Evolutionary conservation across 192 early-diverging fungal species (phyloP).

Genomic region (Mortierella claussenii): DNA sequence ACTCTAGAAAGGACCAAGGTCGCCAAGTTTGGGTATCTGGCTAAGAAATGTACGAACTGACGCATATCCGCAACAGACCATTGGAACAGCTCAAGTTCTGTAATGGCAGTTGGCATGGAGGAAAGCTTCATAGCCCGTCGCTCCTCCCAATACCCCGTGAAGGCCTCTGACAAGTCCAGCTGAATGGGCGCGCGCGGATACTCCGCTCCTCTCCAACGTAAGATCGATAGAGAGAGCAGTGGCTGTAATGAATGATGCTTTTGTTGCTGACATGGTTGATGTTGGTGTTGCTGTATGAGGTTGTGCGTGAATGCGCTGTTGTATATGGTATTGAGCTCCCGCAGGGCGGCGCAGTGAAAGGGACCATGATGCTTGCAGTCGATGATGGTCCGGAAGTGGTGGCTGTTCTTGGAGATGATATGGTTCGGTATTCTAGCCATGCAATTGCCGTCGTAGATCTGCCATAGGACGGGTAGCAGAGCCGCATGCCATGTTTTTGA

Average conservation of each 20-base stretch:
- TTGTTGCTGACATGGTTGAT: too few species aligned
- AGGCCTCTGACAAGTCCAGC: background rate
- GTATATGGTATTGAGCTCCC: background rate
- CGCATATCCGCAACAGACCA: background rate
- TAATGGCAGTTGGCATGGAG: background rate
- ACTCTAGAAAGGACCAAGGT: background rate
- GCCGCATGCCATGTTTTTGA: slow-evolving; percentile 3
- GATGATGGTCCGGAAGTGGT: background rate
- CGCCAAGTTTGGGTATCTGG: background rate
- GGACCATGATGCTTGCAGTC: slow-evolving; percentile 1
- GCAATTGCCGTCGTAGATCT: slow-evolving; percentile 1
- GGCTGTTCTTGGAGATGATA: slow-evolving; percentile 6
- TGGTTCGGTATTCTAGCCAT: slow-evolving; percentile 2
- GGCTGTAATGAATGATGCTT: background rate
- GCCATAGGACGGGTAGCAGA: slow-evolving; percentile 7
- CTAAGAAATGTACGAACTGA: background rate
- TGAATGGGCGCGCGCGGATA: background rate
- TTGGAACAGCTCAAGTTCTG: background rate
- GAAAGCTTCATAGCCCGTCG: background rate
- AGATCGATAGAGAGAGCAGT: background rate
- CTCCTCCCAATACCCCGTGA: too few species aligned
- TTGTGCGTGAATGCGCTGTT: background rate
- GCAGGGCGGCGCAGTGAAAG: background rate
- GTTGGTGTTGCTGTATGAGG: too few species aligned
- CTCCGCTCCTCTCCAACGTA: background rate